Percentiles rank a stretch among this genome's conserved stretches.
Evolutionary conservation across 2,329 filamentous ascomycete species (phyloP).

Genomic region (Alternaria panax): DNA sequence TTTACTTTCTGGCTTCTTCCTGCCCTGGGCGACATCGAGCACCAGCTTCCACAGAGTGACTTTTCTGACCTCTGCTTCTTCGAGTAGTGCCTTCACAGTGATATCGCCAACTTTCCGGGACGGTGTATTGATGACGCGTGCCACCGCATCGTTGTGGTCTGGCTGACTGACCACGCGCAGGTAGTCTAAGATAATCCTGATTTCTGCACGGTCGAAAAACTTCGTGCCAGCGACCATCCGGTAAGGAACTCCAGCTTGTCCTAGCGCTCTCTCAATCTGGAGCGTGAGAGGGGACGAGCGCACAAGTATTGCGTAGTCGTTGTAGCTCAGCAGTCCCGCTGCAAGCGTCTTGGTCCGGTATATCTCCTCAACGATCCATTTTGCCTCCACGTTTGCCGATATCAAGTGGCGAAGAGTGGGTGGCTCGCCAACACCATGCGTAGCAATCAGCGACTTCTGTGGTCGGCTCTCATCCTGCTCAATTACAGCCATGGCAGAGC

Average conservation of each 20-base stretch:
- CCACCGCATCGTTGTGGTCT: constrained; percentile 84
- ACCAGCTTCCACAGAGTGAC: constrained; percentile 80
- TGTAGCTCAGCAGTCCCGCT: constrained; percentile 73
- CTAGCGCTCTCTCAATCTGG: constrained; percentile 83
- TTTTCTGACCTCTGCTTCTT: constrained; percentile 75
- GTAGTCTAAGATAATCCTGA: constrained; percentile 88
- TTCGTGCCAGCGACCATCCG: constrained; percentile 89
- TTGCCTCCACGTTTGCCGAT: constrained; percentile 74
- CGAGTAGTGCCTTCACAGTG: constrained; percentile 75
- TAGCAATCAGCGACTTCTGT: constrained; percentile 78
- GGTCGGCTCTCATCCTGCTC: constrained; percentile 86
- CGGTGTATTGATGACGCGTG: constrained; percentile 84
- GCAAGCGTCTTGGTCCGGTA: constrained; percentile 73
- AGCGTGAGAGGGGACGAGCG: constrained; percentile 83
- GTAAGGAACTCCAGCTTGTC: constrained; percentile 83
- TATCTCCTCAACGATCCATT: constrained; percentile 89
- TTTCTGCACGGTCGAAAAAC: constrained; percentile 91
- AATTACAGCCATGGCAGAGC: constrained; percentile 82
- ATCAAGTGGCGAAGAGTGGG: constrained; percentile 82
- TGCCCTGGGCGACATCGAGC: constrained; percentile 64
- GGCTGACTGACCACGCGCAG: constrained; percentile 84
- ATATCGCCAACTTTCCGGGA: constrained; percentile 80
- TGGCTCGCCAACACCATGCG: constrained; percentile 78
- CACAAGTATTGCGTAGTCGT: constrained; percentile 87
- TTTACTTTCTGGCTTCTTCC: constrained; percentile 60